Percentiles rank a stretch among this genome's conserved stretches.
Conservation (phyloP, 306 rosid genomes). For the Prunus mume region DNA sequence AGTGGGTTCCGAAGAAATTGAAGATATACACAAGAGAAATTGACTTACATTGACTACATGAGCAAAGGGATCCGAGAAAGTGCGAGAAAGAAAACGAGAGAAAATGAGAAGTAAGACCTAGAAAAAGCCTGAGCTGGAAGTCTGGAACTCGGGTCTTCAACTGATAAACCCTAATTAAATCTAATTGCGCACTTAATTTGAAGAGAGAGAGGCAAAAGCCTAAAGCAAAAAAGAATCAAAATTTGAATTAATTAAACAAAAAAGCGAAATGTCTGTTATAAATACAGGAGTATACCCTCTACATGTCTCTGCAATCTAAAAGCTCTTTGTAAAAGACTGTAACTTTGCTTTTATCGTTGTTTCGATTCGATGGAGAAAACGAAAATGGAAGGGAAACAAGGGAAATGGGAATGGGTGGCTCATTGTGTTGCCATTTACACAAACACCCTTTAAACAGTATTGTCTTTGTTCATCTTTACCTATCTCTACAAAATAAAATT, state of each 20-base stretch:
- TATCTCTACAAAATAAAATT: too few relatives aligned
- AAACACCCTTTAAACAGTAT: not conserved
- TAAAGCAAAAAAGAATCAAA: not conserved
- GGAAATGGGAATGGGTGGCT: not conserved
- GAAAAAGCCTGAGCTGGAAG: constrained; percentile 15
- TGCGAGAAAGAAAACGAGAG: constrained; percentile 23
- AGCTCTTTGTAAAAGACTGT: not conserved
- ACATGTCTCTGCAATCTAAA: not conserved
- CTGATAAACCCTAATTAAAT: constrained; percentile 28
- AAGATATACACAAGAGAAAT: constrained; percentile 9
- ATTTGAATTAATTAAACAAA: not conserved
- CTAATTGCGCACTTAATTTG: constrained; percentile 19
- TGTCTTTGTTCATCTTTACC: not conserved
- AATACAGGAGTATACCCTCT: not conserved
- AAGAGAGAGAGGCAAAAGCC: not conserved
- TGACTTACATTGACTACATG: constrained; percentile 34
- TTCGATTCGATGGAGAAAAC: not conserved
- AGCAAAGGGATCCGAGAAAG: constrained; percentile 6
- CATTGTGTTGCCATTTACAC: not conserved
- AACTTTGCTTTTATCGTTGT: not conserved
- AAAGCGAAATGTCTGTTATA: not conserved
- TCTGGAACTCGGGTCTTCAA: constrained; percentile 19
- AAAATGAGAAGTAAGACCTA: constrained; percentile 9
- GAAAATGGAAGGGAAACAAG: not conserved
- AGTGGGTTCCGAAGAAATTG: constrained; percentile 15